Percentiles rank a stretch among this genome's conserved stretches.
phyloP scores from a whole-genome alignment of 306 rosid species.

The Cyamopsis tetragonoloba region DNA sequence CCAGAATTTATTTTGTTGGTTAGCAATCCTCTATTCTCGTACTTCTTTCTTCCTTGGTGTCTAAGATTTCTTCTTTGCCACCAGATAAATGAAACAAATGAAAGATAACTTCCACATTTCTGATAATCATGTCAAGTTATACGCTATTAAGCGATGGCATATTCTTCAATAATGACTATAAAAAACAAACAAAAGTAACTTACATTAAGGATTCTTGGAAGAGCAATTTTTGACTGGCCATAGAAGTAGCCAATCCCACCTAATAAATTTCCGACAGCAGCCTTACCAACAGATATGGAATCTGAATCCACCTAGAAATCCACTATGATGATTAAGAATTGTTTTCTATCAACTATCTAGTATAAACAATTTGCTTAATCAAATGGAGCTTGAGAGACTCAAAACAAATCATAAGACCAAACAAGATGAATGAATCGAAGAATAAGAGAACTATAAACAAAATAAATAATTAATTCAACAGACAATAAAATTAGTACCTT shows the following conservation, averaged over 20 bases:
- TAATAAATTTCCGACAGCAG: constrained; percentile 79
- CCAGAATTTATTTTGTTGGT: not conserved
- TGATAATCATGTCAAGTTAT: constrained; percentile 9
- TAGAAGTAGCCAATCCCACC: constrained; percentile 97
- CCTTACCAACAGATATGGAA: constrained; percentile 70
- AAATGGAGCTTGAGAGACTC: constrained; percentile 13
- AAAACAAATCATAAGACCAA: constrained; percentile 5
- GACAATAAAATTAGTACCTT: constrained; percentile 46
- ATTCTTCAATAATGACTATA: constrained; percentile 8
- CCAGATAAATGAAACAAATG: constrained; percentile 2
- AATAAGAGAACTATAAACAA: not conserved
- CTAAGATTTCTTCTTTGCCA: not conserved
- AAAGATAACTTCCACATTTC: not conserved
- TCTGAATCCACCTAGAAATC: constrained; percentile 77
- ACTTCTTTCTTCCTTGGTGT: not conserved
- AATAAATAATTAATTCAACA: not conserved
- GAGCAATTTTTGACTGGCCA: constrained; percentile 83
- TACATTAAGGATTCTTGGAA: constrained; percentile 49
- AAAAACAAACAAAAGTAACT: constrained; percentile 32
- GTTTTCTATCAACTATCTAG: constrained; percentile 27
- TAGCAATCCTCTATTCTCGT: not conserved
- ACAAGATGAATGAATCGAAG: constrained; percentile 2
- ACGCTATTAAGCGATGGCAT: not conserved
- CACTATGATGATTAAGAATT: constrained; percentile 30
- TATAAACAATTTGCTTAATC: not conserved